Evolutionary conservation across 371 early-diverging fungal species (phyloP), one percentile per base, ranked within the genome.

Genomic region (Zychaea mexicana): DNA sequence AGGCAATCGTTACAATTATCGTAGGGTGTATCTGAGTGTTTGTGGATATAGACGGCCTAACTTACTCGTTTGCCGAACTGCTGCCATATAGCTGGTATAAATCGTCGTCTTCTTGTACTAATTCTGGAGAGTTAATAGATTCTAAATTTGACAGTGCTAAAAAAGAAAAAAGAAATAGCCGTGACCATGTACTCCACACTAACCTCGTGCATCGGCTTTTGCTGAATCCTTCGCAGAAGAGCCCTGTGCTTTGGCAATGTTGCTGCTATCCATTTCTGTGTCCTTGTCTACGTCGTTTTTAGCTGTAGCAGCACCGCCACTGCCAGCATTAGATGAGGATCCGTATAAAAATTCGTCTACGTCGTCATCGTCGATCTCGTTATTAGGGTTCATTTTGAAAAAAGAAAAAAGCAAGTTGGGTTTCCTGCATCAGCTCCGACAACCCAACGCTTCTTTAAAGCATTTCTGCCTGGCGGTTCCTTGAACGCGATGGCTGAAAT

Each of bases 291-390:
- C 26, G 15, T 21, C 17, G 28, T 45, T 49, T 46, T 28, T 54
- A 30, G 19, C 22, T 28, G 15, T 33, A 27, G 12, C 10, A 27
- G 12, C 10, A 17, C 15, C 22, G 38, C 2, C 12, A 30, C 8
- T 27, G 3, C 31, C 52, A 33, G 19, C 31, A 52, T 27, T 55
- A 13, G 52, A 32, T 7, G 70, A 66, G 15, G 62, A 38, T 22
- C 72, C 72, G 36, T 72, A 72, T 19, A 72, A 45, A 27, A 72
- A 72, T 38, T 72, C 72, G 46, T 72, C 72, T 9, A 72, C 72
- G 15, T 72, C 72, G 66, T 72, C 72, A 30, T 70, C 71, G n/a
- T 71, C 71, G 30, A 36, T 26, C 22, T 32, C 42, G 33, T 31
- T 47, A 3, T 39, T 32, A 26, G 45, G 63, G 46, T 45, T 63